Percentiles rank a stretch among this genome's conserved stretches.
These are phyloP conservation scores for Dactylonectria estremocensis DNA, from an alignment of 2,329 filamentous ascomycete genomes.

Conservation along the genomic window DNA sequence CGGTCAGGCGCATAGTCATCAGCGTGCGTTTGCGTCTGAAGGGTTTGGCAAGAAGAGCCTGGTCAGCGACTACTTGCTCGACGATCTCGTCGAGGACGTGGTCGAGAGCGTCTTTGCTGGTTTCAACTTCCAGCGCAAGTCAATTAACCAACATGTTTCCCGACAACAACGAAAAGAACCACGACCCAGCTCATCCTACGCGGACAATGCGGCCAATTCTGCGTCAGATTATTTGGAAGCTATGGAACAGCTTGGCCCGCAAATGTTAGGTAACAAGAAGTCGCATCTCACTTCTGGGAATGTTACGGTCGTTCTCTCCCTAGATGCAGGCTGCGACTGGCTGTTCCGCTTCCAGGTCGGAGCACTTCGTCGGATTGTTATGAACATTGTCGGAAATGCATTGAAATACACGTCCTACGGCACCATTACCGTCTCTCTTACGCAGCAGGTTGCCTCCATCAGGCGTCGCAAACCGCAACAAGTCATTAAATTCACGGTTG, in stretches of 20 bases:
- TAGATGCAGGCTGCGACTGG: conserved; percentile 65
- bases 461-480: conserved; percentile 21
- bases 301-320: conserved; percentile 47
- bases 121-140: conserved; percentile 55
- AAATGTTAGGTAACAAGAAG: conserved; percentile 24
- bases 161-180: conserved; percentile 7
- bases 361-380: conserved; percentile 66
- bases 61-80: conserved; percentile 52
- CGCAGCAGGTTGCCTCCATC: conserved; percentile 33
- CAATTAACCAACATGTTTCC: conserved; percentile 38
- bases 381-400: conserved; percentile 75
- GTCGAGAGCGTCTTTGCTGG: conserved; percentile 64
- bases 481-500: conserved; percentile 62
- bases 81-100: conserved; percentile 62
- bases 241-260: conserved; percentile 40
- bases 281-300: conserved; percentile 36
- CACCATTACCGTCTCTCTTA: conserved; percentile 50
- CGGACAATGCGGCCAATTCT: conserved; percentile 38
- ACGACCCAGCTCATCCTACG: no score
- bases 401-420: conserved; percentile 70
- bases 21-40: background rate
- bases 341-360: conserved; percentile 69
- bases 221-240: conserved; percentile 61
- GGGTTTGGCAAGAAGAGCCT: conserved; percentile 30
- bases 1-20: background rate